These are phyloP conservation scores for Mallotus nudiflorus DNA, from an alignment of 345 rosid species.

Conservation along the genomic window DNA sequence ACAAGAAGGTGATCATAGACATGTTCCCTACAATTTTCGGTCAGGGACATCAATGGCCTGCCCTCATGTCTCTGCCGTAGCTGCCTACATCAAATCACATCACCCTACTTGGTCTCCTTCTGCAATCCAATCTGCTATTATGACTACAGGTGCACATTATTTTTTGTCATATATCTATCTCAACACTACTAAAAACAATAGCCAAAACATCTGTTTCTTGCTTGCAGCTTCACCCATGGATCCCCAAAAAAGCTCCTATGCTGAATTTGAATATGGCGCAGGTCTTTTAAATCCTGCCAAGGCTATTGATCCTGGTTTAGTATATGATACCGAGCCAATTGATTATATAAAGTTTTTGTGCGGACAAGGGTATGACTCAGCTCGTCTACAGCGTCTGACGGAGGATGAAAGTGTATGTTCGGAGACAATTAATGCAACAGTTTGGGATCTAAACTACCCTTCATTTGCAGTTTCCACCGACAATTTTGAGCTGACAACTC, in stretches of 20 bases:
- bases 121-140: conserved; percentile 42
- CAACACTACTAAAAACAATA: too few relatives aligned
- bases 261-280: conserved; percentile 41
- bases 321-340: conserved; percentile 37
- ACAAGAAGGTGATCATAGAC: conserved; percentile 26
- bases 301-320: conserved; percentile 42
- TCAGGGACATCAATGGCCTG: conserved; percentile 67
- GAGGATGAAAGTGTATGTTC: conserved; percentile 27
- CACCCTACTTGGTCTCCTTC: conserved; percentile 41
- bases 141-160: conserved; percentile 32
- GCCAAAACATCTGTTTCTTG: too few relatives aligned
- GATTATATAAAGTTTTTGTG: conserved; percentile 47
- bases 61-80: conserved; percentile 51
- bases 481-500: background rate
- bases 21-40: conserved; percentile 32
- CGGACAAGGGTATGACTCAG: conserved; percentile 36
- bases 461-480: conserved; percentile 27
- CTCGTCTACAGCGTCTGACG: conserved; percentile 22
- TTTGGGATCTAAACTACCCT: conserved; percentile 47
- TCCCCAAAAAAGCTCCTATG: conserved; percentile 16
- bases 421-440: conserved; percentile 14
- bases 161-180: too few relatives aligned
- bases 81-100: conserved; percentile 46
- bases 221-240: conserved; percentile 36
- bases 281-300: conserved; percentile 39